Evolutionary conservation across 192 early-diverging fungal species (phyloP).

Genomic region (Geranomyces variabilis): DNA sequence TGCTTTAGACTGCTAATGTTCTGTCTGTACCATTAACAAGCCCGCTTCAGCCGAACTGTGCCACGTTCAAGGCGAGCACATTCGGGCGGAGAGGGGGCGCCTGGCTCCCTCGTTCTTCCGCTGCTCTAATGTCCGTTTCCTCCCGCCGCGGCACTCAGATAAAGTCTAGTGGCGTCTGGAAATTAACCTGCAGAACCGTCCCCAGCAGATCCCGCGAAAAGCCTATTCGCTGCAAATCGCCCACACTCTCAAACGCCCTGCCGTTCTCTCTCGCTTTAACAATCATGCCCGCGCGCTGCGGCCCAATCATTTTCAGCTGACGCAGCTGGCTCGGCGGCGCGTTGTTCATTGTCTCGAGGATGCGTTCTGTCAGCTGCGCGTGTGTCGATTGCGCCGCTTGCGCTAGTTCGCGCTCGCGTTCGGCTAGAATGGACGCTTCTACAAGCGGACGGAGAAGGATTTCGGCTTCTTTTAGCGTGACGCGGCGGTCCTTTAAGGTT

Average conservation of each 20-base stretch:
- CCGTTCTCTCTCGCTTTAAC: conserved; percentile 23
- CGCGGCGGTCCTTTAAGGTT: background rate
- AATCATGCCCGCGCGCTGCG: conserved; percentile 27
- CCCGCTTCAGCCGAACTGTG: no score
- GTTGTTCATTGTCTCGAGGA: conserved; percentile 28
- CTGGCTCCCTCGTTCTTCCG: no score
- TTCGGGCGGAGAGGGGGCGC: no score
- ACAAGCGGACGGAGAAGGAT: conserved; percentile 14
- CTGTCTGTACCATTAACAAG: no score
- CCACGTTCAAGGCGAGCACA: no score
- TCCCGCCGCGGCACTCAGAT: no score
- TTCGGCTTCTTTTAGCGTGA: conserved; percentile 14
- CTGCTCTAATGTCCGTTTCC: no score
- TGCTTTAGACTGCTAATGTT: no score
- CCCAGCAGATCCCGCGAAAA: conserved; percentile 13
- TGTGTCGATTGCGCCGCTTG: no score
- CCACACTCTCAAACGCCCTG: conserved; percentile 10
- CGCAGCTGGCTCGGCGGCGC: conserved; percentile 8
- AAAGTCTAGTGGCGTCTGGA: background rate
- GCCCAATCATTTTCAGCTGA: conserved; percentile 25
- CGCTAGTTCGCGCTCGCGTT: background rate
- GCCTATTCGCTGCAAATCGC: conserved; percentile 21
- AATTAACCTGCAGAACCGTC: conserved; percentile 24
- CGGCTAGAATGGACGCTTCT: conserved; percentile 3
- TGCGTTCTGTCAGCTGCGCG: conserved; percentile 3